Evolutionary conservation across 129 eudicot genomes (phyloP), one percentile per base, ranked within the genome.

Genomic region (Helichrysum umbraculigerum): DNA sequence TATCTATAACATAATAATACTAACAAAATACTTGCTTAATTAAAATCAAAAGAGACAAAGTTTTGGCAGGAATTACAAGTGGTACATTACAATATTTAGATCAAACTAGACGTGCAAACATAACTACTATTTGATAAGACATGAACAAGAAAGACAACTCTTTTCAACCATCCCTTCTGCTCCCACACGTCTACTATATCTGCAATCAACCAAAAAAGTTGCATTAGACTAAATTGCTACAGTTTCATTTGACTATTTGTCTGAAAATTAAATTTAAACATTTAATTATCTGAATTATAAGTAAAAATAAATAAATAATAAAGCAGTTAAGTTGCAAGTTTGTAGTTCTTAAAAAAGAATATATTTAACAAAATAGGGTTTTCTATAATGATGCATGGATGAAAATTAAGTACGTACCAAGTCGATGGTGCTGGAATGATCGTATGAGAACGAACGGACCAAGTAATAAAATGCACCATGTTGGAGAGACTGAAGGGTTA

Each of bases 401-500:
- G 14, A 14, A 57, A 57, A 19, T 47, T 47, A 47, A 19, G 4
- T 57, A n/a, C 12, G 14, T 88, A 91, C 91, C 91, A 84, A 63
- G 58, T 86, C 82, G 22, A 74, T 69, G 47, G 90, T 78, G 81
- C 65, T 66, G 65, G 75, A 81, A 64, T 79, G 75, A 11, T 86
- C 77, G 0, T 82, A 25, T 39, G 89, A 6, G 28, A 67, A 61
- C 67, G 86, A 59, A 37, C 94, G 91, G 34, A 86, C 66, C 63
- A 93, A 76, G 76, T 85, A 93, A 80, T 93, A 93, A 60, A 84
- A 87, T 1, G 87, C 92, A 33, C 92, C 96, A 20, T 87, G 88
- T 73, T 87, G 96, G 62, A 93, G 96, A 15, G 97, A 80, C 72
- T 90, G 90, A 20, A 87, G 83, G 0, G 98, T 93, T 34, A 90